Percentiles rank a stretch among this genome's conserved stretches.
phyloP scores from a whole-genome alignment of 129 eudicot genomes.

The Silybum marianum region DNA sequence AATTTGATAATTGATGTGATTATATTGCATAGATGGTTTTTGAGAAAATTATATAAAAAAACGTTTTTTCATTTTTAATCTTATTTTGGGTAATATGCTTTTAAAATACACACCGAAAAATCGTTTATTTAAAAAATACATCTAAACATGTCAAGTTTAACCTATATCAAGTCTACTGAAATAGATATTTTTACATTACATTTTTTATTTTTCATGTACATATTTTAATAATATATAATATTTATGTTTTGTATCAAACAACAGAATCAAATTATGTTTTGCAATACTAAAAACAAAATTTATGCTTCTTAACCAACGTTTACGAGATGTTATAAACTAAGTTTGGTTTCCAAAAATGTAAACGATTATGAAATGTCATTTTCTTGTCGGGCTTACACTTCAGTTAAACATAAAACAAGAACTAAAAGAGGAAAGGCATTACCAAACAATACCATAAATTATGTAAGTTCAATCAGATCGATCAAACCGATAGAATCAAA shows the following conservation, averaged over 20 bases:
- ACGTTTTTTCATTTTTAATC: too few relatives aligned
- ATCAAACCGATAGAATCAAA: background rate
- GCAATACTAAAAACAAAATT: background rate
- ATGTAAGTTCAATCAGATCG: background rate
- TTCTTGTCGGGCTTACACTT: background rate
- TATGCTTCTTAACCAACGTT: background rate
- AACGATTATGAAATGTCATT: background rate
- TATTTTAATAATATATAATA: background rate
- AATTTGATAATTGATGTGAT: background rate
- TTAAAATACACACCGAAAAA: background rate
- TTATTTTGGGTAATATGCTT: background rate
- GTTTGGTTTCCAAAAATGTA: background rate
- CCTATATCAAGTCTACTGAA: background rate
- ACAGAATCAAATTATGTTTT: background rate
- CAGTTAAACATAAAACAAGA: too few relatives aligned
- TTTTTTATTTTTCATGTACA: background rate
- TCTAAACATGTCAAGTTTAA: background rate
- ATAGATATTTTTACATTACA: background rate
- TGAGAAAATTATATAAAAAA: too few relatives aligned
- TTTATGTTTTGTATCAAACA: background rate
- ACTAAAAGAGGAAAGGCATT: background rate
- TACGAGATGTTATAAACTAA: background rate
- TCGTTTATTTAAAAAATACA: background rate
- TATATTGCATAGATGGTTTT: background rate
- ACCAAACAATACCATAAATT: background rate